These are phyloP conservation scores for Gastrolobium villosum DNA, from an alignment of 306 rosid genomes.

Conservation along the genomic window DNA sequence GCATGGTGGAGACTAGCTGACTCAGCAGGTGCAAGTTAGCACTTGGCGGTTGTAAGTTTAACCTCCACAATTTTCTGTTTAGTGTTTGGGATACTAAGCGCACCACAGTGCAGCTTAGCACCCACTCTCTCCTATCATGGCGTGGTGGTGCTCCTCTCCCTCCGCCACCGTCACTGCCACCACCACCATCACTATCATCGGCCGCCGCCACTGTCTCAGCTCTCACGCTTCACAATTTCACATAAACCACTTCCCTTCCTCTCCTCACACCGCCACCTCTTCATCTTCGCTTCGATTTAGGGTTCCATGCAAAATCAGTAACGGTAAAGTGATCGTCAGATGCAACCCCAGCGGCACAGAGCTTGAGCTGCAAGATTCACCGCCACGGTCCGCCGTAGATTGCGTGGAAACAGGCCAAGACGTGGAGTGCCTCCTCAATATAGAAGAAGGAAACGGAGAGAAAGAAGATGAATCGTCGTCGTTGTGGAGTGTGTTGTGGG, in stretches of 20 bases:
- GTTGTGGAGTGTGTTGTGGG: conserved; percentile 53
- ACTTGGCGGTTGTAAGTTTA: conserved; percentile 22
- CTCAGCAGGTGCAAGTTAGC: neutral
- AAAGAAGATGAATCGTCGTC: conserved; percentile 28
- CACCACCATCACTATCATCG: neutral
- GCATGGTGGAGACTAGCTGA: conserved; percentile 26
- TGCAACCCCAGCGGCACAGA: conserved; percentile 44
- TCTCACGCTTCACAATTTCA: conserved; percentile 28
- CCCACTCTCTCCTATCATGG: conserved; percentile 44
- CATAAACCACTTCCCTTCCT: conserved; percentile 20
- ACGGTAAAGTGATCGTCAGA: too few species aligned
- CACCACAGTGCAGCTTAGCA: neutral
- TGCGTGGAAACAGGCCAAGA: conserved; percentile 79
- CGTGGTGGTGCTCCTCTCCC: conserved; percentile 48
- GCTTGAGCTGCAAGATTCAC: conserved; percentile 45
- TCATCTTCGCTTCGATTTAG: conserved; percentile 39
- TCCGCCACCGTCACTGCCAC: conserved; percentile 11
- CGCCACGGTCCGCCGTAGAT: conserved; percentile 46
- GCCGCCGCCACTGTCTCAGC: conserved; percentile 26
- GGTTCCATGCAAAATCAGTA: conserved; percentile 23
- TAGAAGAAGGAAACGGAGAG: conserved; percentile 1
- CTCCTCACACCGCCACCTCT: neutral
- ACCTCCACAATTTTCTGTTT: conserved; percentile 8
- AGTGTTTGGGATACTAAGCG: neutral
- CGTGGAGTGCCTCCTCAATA: conserved; percentile 59